Evolutionary conservation across 306 rosid genomes (phyloP), one percentile per base, ranked within the genome.

Genomic region (Castanea mollissima): DNA sequence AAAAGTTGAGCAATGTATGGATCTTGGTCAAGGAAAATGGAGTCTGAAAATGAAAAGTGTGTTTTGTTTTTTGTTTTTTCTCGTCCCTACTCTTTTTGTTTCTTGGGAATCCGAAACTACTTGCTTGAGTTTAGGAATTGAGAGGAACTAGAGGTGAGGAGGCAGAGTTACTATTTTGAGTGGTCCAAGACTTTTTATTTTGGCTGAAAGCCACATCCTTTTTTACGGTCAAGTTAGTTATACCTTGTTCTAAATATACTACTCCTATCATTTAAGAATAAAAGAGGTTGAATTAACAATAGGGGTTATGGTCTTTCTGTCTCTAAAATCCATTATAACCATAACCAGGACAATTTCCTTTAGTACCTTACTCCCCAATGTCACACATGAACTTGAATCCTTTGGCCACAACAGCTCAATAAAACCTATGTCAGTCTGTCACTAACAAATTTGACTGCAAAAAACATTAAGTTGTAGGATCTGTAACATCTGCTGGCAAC

Each of bases 61-160:
- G 4, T 6, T 67, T 71, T 20, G 49, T 19, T 73, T 44, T 79
- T 77, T 34, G 1, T 34, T 32, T 4, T 32, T 32, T 32, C 7
- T 8, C 46, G 2, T 7, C 11, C 46, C 46, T 7, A 7, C 46
- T 21, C 27, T 55, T 49, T 73, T 20, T 21, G 20, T 12, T 35
- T 3, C 12, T 2, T 12, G 52, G 75, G 52, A 69, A 32, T 38
- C 78, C 86, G 83, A 87, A 89, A 83, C 65, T 54, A 74, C 77
- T 69, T 78, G 95, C 95, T 81, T 86, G 85, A 80, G 81, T 83
- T 76, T 79, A 86, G 97, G 92, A 77, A 74, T 80, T 75, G 80
- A 51, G 75, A 71, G 83, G 86, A 69, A 78, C 78, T 31, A 84
- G 79, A 81, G 80, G 83, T 75, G 77, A 55, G 54, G 16, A 55